These are phyloP conservation scores for Elsinoe ampelina DNA, from an alignment of 2,329 filamentous ascomycete species.

Conservation along the genomic window DNA sequence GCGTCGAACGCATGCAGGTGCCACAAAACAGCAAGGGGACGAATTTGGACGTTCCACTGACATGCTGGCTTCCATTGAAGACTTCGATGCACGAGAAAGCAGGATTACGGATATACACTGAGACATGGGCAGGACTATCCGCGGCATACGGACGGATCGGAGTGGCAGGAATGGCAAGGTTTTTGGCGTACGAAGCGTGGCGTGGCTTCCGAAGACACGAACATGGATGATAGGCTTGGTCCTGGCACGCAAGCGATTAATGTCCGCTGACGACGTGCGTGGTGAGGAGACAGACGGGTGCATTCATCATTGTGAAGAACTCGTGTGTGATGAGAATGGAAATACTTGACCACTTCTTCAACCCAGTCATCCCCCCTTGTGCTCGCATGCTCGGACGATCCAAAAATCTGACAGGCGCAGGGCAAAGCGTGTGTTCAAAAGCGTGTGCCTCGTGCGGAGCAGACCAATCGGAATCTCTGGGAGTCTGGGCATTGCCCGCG, in stretches of 20 bases:
- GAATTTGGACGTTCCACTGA: background rate
- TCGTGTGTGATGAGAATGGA: too few species aligned
- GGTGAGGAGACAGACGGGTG: background rate
- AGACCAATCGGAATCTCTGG: background rate
- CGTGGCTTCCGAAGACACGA: slow-evolving; percentile 8
- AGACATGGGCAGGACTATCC: background rate
- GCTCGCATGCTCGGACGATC: background rate
- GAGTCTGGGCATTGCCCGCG: background rate
- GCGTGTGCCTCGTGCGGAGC: background rate
- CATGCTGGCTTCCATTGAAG: too few species aligned
- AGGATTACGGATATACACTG: background rate
- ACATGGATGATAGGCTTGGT: background rate
- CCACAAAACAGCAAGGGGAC: background rate
- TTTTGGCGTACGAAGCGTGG: background rate
- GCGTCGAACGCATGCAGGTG: background rate
- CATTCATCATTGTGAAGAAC: too few species aligned
- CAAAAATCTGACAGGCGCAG: background rate
- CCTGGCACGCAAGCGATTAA: background rate
- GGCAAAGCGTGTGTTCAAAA: background rate
- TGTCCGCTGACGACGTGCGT: background rate
- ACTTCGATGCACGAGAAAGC: too few species aligned
- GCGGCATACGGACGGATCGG: slow-evolving; percentile 1
- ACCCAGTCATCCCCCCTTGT: background rate
- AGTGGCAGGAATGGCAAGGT: background rate
- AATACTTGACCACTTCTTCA: background rate